Conservation (phyloP, 768 basidiomycete genomes). For the Mycena maculata region DNA sequence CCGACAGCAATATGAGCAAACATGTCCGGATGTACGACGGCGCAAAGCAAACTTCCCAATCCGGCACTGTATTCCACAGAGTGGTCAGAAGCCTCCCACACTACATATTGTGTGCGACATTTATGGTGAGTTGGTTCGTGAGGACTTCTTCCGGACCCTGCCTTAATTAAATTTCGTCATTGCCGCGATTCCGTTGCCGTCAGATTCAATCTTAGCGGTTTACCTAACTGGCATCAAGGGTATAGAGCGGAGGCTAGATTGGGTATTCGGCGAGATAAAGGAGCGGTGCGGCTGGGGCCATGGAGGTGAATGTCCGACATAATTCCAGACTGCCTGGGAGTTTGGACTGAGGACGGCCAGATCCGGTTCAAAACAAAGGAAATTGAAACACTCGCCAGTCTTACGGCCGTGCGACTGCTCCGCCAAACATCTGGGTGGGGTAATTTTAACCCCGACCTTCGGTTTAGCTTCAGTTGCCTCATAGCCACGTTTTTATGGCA, state of each 20-base stretch:
- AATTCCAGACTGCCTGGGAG: constrained; percentile 23
- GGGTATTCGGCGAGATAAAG: not conserved
- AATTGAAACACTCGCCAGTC: not conserved
- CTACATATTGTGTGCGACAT: constrained; percentile 12
- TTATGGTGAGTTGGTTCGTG: constrained; percentile 1
- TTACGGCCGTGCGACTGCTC: constrained; percentile 17
- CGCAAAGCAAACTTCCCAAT: not conserved
- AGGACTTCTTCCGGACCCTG: constrained; percentile 30
- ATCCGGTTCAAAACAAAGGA: constrained; percentile 11
- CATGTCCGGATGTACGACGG: constrained; percentile 15
- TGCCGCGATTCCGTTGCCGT: constrained; percentile 24
- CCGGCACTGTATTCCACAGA: not conserved
- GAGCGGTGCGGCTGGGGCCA: constrained; percentile 19
- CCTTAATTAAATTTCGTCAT: constrained; percentile 31
- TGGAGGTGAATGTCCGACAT: constrained; percentile 18
- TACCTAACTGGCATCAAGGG: constrained; percentile 19
- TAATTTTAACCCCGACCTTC: constrained; percentile 23
- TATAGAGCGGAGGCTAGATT: constrained; percentile 24
- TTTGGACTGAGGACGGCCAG: constrained; percentile 5
- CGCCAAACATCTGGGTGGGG: constrained; percentile 25
- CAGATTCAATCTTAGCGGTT: constrained; percentile 8
- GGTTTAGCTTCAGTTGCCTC: constrained; percentile 26
- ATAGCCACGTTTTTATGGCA: constrained; percentile 30
- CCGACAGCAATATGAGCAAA: constrained; percentile 12
- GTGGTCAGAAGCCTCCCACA: not conserved